A percentile compares a stretch with the other conserved stretches of the same genome.
These are phyloP conservation scores for Colletotrichum cuscutae DNA, from an alignment of 2,329 filamentous ascomycete species.

Conservation along the genomic window DNA sequence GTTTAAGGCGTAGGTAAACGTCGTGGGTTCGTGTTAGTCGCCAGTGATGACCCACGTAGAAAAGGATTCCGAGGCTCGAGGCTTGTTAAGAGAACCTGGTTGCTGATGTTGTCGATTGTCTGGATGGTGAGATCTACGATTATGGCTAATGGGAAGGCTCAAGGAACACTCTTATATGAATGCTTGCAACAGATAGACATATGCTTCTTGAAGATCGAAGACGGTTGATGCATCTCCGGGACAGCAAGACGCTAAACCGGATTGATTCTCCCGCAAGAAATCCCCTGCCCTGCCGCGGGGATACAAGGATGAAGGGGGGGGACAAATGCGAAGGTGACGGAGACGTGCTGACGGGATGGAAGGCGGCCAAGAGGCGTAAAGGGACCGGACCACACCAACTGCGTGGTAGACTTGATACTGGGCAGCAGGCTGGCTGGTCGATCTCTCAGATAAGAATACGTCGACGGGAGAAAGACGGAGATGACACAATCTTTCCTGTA, in stretches of 20 bases:
- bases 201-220: background rate
- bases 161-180: slow-evolving; percentile 25
- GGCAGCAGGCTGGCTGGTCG: slow-evolving; percentile 26
- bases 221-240: slow-evolving; percentile 33
- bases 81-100: background rate
- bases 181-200: slow-evolving; percentile 3
- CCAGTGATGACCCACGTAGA: background rate
- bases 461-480: slow-evolving; percentile 17
- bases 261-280: slow-evolving; percentile 28
- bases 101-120: background rate
- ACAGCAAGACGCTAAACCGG: slow-evolving; percentile 23
- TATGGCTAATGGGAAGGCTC: background rate
- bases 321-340: background rate
- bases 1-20: background rate
- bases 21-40: background rate
- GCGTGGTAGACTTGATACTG: slow-evolving; percentile 30
- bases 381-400: slow-evolving; percentile 17
- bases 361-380: slow-evolving; percentile 22
- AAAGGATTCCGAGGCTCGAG: background rate
- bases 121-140: background rate
- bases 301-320: slow-evolving; percentile 23
- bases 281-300: slow-evolving; percentile 27
- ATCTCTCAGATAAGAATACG: slow-evolving; percentile 29
- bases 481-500: slow-evolving; percentile 29
- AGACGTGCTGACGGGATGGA: slow-evolving; percentile 14